A percentile compares a stretch with the other conserved stretches of the same genome.
These are phyloP conservation scores for Globisporangium barbulae DNA, from an alignment of 352 stramenopile species.

Conservation along the genomic window DNA sequence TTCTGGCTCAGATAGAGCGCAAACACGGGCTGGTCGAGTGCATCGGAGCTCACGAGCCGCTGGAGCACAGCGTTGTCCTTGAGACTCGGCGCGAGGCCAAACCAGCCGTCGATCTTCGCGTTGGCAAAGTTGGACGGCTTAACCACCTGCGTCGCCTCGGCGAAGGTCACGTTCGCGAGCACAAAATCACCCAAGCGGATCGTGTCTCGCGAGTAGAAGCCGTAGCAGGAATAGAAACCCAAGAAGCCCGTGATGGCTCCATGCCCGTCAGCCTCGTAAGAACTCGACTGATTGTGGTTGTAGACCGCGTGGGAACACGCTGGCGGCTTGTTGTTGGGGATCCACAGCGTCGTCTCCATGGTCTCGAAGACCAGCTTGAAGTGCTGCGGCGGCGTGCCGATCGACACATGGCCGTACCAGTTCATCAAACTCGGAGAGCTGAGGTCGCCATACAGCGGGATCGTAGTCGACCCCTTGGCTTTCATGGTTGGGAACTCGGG, in stretches of 20 bases:
- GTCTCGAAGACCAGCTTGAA: conserved; percentile 11
- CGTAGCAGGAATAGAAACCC: no score
- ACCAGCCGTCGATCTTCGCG: neutral
- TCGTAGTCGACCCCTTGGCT: neutral
- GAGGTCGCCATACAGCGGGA: conserved; percentile 3
- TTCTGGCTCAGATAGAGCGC: conserved; percentile 7
- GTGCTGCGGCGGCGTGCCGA: conserved; percentile 13
- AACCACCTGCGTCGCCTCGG: neutral
- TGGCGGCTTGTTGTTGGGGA: neutral
- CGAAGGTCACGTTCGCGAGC: conserved; percentile 1
- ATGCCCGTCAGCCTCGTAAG: conserved; percentile 9
- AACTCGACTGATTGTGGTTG: conserved; percentile 12
- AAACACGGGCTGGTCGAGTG: conserved; percentile 15
- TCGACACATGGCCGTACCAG: conserved; percentile 1
- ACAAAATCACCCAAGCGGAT: neutral
- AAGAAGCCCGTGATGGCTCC: no score
- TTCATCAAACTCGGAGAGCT: neutral
- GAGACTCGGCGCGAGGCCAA: conserved; percentile 4
- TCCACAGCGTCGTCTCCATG: neutral
- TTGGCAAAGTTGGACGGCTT: neutral
- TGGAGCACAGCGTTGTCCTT: conserved; percentile 3
- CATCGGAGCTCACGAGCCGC: conserved; percentile 10
- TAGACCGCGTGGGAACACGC: conserved; percentile 1
- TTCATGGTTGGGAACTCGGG: neutral
- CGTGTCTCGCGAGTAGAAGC: conserved; percentile 14